These are phyloP conservation scores for Diophrys appendiculata DNA, from an alignment of 73 alveolate genomes.

Conservation along the genomic window DNA sequence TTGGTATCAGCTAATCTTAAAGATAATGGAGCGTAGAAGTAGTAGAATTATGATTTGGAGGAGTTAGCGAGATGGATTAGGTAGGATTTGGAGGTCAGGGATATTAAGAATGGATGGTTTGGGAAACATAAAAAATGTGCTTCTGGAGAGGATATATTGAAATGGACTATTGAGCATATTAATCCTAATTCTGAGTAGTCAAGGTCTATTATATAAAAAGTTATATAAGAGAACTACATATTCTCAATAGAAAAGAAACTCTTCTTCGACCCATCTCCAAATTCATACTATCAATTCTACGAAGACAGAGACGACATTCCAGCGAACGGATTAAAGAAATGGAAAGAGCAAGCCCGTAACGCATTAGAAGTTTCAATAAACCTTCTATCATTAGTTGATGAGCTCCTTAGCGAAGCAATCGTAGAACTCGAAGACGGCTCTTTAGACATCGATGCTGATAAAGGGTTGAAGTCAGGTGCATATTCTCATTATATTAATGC, in stretches of 20 bases:
- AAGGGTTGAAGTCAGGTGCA: conserved; percentile 43
- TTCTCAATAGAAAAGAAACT: conserved; percentile 23
- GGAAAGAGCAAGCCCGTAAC: conserved; percentile 50
- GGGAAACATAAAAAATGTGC: conserved; percentile 52
- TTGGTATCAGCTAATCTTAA: neutral
- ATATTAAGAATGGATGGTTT: conserved; percentile 57
- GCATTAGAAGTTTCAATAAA: conserved; percentile 45
- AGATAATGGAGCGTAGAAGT: neutral
- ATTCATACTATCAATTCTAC: conserved; percentile 32
- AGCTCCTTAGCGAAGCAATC: conserved; percentile 14
- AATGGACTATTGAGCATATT: conserved; percentile 31
- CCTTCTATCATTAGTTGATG: conserved; percentile 36
- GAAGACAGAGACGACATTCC: conserved; percentile 68
- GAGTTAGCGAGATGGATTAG: conserved; percentile 42
- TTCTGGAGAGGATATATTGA: conserved; percentile 35
- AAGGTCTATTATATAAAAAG: conserved; percentile 28
- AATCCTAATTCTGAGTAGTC: conserved; percentile 30
- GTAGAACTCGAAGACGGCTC: conserved; percentile 27
- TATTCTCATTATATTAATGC: conserved; percentile 34
- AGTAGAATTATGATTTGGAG: conserved; percentile 9
- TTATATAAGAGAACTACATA: conserved; percentile 56
- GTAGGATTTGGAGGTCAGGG: conserved; percentile 39
- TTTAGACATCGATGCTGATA: conserved; percentile 27
- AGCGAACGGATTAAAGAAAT: conserved; percentile 46
- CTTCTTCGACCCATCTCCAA: conserved; percentile 8